Base-by-base conservation (phyloP, 2,329 filamentous ascomycete genomes). In the Alternaria brassicicola region DNA sequence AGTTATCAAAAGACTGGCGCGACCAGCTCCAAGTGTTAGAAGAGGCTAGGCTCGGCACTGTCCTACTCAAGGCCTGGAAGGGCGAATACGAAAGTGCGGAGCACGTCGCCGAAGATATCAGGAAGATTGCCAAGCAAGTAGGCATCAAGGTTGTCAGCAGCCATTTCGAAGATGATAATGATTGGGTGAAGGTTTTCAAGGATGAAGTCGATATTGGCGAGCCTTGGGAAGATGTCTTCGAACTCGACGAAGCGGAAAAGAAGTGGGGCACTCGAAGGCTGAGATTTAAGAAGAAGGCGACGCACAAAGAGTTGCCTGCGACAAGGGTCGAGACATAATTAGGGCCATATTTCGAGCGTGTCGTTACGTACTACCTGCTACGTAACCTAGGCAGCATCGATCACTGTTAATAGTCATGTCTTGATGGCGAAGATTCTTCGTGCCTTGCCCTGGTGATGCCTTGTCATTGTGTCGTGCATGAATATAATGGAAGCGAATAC, bases 51-150 rank as follows among this genome's bases (percentile, higher is more conserved):
- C 45, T 62, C 9, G 54, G 58, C 5, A 53, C 13, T 19, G 30
- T 63, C 1, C 17, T 59, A 15, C 45, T 53, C 12, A 53, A 62
- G 12, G 52, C 59, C 15, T 62, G 51, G 52, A 62, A 61, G 17
- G 15, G 15, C 13, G 26, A 41, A 6, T 56, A 59, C 36, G 19
- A 49, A 46, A 64, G 48, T 13, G 52, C 52, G 7, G 47, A 47
- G 23, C 43, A 61, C 15, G 52, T 47, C 3, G 39, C 38, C 17
- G 38, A 57, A 25, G 52, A 55, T 15, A 38, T 60, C 9, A 49
- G 43, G 19, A 19, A 10, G 3, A 46, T 51, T 4, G 57, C 52
- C 6, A 17, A n/a, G 17, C 19, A 38, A 25, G 23, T 53, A 31
- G 57, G 47, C 26, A 60, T 60, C 28, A 46, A 15, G 8, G 17